Base-by-base conservation (phyloP, 352 stramenopile genomes). In the Globisporangium nodosum region DNA sequence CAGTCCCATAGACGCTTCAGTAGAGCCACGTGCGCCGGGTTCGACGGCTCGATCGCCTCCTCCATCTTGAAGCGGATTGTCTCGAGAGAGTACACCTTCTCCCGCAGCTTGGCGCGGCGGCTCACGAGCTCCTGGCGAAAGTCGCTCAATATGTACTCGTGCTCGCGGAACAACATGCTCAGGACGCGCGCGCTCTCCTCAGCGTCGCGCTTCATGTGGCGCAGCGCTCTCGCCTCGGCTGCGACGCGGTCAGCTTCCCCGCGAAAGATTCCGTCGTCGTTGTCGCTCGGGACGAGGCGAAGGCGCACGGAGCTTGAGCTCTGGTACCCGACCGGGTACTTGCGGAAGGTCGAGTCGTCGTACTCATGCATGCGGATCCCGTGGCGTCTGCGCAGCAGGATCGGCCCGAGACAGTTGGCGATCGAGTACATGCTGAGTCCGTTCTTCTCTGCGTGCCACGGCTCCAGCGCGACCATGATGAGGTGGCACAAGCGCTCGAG, bases 261-360 rank as follows among this genome's bases (percentile, higher is more conserved):
- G 11, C 64, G 62, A 48, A 74, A 85, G 35, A 69, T 78, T 13
- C 42, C 24, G 20, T 75, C 50, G 1, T 81, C 65, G 55, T 81
- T 69, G 21, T 85, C 64, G 21, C 37, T 58, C 12, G 74, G 65
- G 43, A 87, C 66, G 56, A 89, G 58, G 3, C 78, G 81, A 15
- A 69, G 77, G 12, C 78, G 81, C 42, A 86, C 71, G 1, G 75
- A 74, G 15, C 56, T 70, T 16, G 69, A 54, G 54, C 76, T 71
- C 40, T 91, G 78, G 58, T 78, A 87, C 1, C 80, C 84, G 5
- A 92, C 72, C 0, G 84, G 81, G 59, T 92, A 92, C 61, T 88
- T 90, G 43, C 82, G 76, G 48, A 69, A 76, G 13, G 49, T 70
- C 4, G 82, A 58, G 54, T 94, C 80, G 24, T 92, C 84, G 53